Conservation (phyloP, 225 moss, liverwort and hornwort species). For the Anthoceros angustus region DNA sequence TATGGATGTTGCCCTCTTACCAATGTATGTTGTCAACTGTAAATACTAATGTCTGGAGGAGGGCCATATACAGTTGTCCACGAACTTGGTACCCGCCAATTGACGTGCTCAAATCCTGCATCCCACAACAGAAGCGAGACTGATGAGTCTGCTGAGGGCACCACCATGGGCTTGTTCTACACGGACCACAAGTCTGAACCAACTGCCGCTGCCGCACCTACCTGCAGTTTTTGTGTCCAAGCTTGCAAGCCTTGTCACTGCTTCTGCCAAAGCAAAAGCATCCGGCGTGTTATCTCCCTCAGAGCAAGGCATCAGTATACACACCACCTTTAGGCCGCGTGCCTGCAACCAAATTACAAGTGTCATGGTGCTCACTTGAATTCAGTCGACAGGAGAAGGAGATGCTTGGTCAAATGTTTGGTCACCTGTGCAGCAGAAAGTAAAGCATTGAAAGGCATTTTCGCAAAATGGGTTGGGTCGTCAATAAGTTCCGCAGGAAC, state of each 20-base stretch:
- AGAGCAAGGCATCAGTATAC: slow-evolving; percentile 70
- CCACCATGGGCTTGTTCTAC: not conserved
- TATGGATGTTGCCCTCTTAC: not conserved
- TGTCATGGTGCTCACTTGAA: not conserved
- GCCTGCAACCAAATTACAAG: slow-evolving; percentile 30
- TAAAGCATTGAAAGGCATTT: slow-evolving; percentile 40
- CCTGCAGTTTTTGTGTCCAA: not conserved
- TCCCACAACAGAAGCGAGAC: slow-evolving; percentile 5
- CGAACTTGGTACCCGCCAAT: slow-evolving; percentile 61
- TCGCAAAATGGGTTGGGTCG: slow-evolving; percentile 14
- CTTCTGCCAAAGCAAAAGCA: slow-evolving; percentile 62
- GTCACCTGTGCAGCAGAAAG: slow-evolving; percentile 72
- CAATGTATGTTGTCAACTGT: slow-evolving; percentile 19
- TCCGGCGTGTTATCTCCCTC: slow-evolving; percentile 94
- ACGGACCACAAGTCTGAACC: not conserved
- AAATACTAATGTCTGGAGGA: slow-evolving; percentile 75
- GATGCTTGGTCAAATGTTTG: not conserved
- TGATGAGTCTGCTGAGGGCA: not conserved
- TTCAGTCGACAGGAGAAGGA: slow-evolving; percentile 1
- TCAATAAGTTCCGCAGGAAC: not conserved
- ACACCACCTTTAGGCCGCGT: slow-evolving; percentile 67
- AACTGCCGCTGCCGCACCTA: not conserved
- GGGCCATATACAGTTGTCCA: slow-evolving; percentile 94
- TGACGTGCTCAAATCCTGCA: slow-evolving; percentile 22
- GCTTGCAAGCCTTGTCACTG: slow-evolving; percentile 26